These are phyloP conservation scores for Xylariaceae sp. DNA, from an alignment of 2,329 filamentous ascomycete species.

Conservation along the genomic window DNA sequence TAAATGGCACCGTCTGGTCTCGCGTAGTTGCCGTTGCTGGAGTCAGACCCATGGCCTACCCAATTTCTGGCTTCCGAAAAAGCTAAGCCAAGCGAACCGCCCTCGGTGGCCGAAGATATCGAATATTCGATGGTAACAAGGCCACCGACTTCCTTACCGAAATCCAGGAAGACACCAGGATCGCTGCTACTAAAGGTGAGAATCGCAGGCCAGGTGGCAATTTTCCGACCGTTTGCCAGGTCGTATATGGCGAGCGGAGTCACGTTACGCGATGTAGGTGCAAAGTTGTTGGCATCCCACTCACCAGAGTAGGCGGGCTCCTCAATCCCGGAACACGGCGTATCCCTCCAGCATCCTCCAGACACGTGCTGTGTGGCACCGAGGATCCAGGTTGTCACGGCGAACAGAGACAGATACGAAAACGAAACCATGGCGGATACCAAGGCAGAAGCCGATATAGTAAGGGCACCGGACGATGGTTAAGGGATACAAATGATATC, in stretches of 20 bases:
- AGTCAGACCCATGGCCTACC: conserved; percentile 39
- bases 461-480: neutral
- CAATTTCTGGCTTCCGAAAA: conserved; percentile 40
- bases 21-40: conserved; percentile 35
- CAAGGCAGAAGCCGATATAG: neutral
- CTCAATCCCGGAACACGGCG: conserved; percentile 45
- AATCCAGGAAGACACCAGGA: conserved; percentile 25
- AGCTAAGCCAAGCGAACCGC: conserved; percentile 36
- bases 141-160: conserved; percentile 29
- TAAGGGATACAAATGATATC: neutral
- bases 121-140: conserved; percentile 26
- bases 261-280: conserved; percentile 47
- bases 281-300: conserved; percentile 55
- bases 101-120: conserved; percentile 22
- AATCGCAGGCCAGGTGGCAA: conserved; percentile 13
- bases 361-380: conserved; percentile 7
- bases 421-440: conserved; percentile 16
- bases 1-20: conserved; percentile 35
- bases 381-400: conserved; percentile 7
- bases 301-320: conserved; percentile 48
- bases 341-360: conserved; percentile 49
- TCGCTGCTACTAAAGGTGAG: conserved; percentile 16
- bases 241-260: conserved; percentile 40
- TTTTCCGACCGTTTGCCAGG: conserved; percentile 13
- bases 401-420: conserved; percentile 1